phyloP scores from a whole-genome alignment of 129 eudicot genomes.

The Pittosporum tobira region DNA sequence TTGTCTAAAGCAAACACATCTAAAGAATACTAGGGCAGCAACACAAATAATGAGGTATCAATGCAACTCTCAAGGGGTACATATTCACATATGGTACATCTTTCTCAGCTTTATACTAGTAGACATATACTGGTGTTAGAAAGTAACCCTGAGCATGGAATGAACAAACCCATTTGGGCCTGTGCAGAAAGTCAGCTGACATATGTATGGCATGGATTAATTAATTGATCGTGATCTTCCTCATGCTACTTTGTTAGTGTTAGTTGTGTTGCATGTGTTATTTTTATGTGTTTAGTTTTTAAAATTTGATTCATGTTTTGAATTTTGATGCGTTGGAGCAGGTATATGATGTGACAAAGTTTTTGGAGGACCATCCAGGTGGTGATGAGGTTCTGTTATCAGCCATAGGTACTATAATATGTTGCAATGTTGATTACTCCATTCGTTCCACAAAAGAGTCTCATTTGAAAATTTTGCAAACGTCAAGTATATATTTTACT shows the following conservation, averaged over 20 bases:
- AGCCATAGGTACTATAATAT: constrained; percentile 54
- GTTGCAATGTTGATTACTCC: background rate
- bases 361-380: constrained; percentile 96
- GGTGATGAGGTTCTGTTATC: constrained; percentile 90
- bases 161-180: background rate
- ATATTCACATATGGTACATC: background rate
- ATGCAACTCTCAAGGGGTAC: background rate
- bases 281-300: background rate
- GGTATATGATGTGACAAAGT: constrained; percentile 91
- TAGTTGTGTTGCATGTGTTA: background rate
- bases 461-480: too few relatives aligned
- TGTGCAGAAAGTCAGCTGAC: background rate
- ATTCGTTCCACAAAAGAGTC: too few relatives aligned
- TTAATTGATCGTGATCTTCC: background rate
- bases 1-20: background rate
- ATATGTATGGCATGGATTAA: background rate
- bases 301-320: too few relatives aligned
- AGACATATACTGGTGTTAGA: background rate
- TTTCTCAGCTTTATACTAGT: background rate
- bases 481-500: too few relatives aligned
- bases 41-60: background rate
- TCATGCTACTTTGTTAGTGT: background rate
- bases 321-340: constrained; percentile 25
- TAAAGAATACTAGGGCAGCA: background rate
- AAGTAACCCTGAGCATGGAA: background rate